These are phyloP conservation scores for Sclerotiophoma versabilis DNA, from an alignment of 2,329 filamentous ascomycete species.

Conservation along the genomic window DNA sequence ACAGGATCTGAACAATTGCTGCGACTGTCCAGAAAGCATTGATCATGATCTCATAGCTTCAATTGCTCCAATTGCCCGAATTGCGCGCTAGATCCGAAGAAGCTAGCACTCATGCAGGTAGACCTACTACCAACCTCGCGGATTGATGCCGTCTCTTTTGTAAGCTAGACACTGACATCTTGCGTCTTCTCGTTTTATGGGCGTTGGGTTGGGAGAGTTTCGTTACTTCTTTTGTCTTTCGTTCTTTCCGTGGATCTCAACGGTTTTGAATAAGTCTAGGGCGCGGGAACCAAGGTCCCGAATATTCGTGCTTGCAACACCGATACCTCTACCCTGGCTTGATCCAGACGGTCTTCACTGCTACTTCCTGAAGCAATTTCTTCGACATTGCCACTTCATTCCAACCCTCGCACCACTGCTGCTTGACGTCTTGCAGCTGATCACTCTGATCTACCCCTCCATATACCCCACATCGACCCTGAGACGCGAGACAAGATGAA, in stretches of 20 bases:
- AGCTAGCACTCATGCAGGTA: slow-evolving; percentile 18
- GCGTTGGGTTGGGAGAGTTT: slow-evolving; percentile 10
- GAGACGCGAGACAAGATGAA: slow-evolving; percentile 59
- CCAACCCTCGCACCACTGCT: not conserved
- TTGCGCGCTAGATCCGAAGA: slow-evolving; percentile 6
- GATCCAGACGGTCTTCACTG: not conserved
- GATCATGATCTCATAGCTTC: slow-evolving; percentile 15
- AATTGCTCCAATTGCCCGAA: slow-evolving; percentile 11
- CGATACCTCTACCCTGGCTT: not conserved
- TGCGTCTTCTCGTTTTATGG: slow-evolving; percentile 2
- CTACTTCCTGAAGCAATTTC: no score
- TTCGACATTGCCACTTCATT: not conserved
- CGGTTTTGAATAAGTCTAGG: slow-evolving; percentile 9
- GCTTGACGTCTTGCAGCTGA: not conserved
- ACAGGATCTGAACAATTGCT: not conserved
- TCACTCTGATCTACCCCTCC: slow-evolving; percentile 11
- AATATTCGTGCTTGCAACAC: slow-evolving; percentile 12
- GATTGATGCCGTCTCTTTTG: not conserved
- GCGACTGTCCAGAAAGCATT: not conserved
- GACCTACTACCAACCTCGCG: slow-evolving; percentile 13
- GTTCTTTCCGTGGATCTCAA: slow-evolving; percentile 5
- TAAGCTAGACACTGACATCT: slow-evolving; percentile 1
- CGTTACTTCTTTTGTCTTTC: slow-evolving; percentile 6
- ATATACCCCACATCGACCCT: slow-evolving; percentile 13
- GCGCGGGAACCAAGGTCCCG: slow-evolving; percentile 17